These are phyloP conservation scores for Geranium incanum DNA, from an alignment of 441 rosid genomes.

Conservation along the genomic window DNA sequence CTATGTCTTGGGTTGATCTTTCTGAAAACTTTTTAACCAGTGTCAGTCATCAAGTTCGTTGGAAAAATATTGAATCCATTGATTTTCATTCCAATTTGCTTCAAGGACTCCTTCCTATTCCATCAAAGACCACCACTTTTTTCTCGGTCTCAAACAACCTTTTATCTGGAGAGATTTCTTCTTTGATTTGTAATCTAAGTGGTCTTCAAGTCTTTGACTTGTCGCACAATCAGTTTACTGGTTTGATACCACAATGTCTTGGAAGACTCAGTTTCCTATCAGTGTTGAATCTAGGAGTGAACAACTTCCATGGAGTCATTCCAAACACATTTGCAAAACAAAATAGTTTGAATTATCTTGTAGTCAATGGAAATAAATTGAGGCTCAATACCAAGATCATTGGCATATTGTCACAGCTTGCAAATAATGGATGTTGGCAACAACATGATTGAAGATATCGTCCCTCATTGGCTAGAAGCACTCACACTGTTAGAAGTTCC, in stretches of 20 bases:
- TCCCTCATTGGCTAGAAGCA: slow-evolving; percentile 21
- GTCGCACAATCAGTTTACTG: neutral
- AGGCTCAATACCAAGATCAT: neutral
- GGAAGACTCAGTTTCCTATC: neutral
- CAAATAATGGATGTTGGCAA: neutral
- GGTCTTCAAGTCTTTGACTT: neutral
- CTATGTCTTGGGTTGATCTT: neutral
- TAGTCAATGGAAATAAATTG: neutral
- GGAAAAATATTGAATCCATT: neutral
- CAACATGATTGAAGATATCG: slow-evolving; percentile 16
- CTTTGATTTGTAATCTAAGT: neutral
- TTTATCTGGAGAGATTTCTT: neutral
- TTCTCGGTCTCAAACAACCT: neutral
- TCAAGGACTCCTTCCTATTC: neutral
- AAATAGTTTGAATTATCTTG: neutral
- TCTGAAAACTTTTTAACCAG: neutral
- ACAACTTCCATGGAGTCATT: neutral
- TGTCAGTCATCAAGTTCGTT: neutral
- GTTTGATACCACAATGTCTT: neutral
- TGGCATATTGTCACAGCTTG: neutral
- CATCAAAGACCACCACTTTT: neutral
- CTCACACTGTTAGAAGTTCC: slow-evolving; percentile 16
- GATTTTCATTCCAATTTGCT: neutral
- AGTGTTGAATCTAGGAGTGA: neutral
- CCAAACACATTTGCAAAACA: neutral